Conservation (phyloP, 2,329 filamentous ascomycete species). For the Aulographum hederae region DNA sequence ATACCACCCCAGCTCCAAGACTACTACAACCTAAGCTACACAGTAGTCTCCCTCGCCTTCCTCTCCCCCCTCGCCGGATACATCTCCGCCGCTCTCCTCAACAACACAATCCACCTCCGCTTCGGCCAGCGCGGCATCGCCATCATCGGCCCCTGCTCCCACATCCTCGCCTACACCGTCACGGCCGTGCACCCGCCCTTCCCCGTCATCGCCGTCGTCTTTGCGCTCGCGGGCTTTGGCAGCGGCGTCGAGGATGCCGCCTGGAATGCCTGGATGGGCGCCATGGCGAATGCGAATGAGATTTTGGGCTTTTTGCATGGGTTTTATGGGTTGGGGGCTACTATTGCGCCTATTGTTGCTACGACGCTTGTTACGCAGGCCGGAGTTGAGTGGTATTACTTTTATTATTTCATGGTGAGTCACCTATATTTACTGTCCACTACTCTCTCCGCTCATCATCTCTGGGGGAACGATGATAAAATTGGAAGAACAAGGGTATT, state of each 20-base stretch:
- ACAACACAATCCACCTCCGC: conserved; percentile 44
- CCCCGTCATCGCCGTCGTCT: conserved; percentile 44
- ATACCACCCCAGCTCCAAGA: conserved; percentile 31
- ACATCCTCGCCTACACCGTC: conserved; percentile 46
- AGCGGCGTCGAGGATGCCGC: conserved; percentile 49
- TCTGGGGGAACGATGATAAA: not conserved
- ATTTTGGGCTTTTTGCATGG: conserved; percentile 56
- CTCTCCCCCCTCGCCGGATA: conserved; percentile 50
- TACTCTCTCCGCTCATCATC: too few species aligned
- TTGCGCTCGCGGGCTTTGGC: conserved; percentile 50
- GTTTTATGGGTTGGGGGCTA: conserved; percentile 54
- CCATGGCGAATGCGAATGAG: conserved; percentile 57
- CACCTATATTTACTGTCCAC: not conserved
- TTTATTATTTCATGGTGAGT: conserved; percentile 58
- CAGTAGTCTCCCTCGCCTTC: conserved; percentile 47
- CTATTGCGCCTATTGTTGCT: conserved; percentile 49
- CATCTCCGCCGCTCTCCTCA: conserved; percentile 41
- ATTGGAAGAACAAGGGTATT: not conserved
- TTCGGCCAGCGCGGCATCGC: conserved; percentile 57
- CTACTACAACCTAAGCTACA: conserved; percentile 44
- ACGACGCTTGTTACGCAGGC: conserved; percentile 53
- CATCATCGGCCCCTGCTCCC: conserved; percentile 41
- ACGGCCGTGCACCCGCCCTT: conserved; percentile 52
- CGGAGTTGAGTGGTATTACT: conserved; percentile 47
- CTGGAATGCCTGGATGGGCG: conserved; percentile 47